These are phyloP conservation scores for Aspergillus nidulans DNA, from an alignment of 495 filamentous ascomycete species.

Conservation along the genomic window DNA sequence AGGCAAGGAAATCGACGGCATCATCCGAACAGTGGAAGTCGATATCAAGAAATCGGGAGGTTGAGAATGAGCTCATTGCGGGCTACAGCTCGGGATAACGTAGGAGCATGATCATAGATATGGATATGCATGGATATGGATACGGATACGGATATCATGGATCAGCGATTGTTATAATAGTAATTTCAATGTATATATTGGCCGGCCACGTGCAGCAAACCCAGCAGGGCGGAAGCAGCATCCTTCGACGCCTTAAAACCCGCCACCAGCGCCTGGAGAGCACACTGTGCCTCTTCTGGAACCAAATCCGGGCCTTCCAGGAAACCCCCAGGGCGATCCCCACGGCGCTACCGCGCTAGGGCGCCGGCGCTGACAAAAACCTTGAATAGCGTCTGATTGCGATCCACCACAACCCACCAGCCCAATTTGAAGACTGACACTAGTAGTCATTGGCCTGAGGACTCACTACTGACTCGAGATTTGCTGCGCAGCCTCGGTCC, in stretches of 20 bases:
- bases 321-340: neutral
- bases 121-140: neutral
- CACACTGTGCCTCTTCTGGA: neutral
- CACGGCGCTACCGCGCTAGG: neutral
- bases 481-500: neutral
- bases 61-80: neutral
- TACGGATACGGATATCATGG: neutral
- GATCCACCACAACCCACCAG: neutral
- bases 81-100: neutral
- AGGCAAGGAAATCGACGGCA: slow-evolving; percentile 18
- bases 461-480: neutral
- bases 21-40: slow-evolving; percentile 31
- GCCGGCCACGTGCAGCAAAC: neutral
- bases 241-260: neutral
- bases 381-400: neutral
- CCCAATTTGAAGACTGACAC: too few relatives aligned
- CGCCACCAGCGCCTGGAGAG: neutral
- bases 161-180: neutral
- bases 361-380: neutral
- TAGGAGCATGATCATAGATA: neutral
- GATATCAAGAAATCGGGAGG: slow-evolving; percentile 23
- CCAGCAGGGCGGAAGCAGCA: neutral
- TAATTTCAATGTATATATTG: neutral
- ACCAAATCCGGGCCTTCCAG: neutral
- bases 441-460: too few relatives aligned